Conservation (phyloP, 2,329 filamentous ascomycete genomes). For the Microsporum audouinii region DNA sequence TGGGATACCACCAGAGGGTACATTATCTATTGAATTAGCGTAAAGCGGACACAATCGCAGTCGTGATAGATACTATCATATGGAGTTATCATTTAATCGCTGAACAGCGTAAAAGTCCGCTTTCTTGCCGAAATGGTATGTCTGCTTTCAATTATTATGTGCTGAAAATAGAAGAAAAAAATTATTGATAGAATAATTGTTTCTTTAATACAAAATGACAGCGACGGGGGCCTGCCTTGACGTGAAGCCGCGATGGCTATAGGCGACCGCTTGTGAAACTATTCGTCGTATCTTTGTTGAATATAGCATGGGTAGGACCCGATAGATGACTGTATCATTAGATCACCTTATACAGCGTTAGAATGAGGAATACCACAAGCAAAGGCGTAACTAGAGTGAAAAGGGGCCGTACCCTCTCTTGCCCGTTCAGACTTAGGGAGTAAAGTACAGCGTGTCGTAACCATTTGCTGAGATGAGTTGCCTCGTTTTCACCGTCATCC, state of each 20-base stretch:
- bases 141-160: too few species aligned
- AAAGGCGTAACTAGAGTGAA: not conserved
- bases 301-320: not conserved
- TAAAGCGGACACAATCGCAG: too few species aligned
- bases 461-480: not conserved
- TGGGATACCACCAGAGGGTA: too few species aligned
- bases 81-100: too few species aligned
- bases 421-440: not conserved
- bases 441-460: too few species aligned
- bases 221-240: not conserved
- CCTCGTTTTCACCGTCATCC: not conserved
- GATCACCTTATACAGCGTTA: not conserved
- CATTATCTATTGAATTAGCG: too few species aligned
- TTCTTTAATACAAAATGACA: too few species aligned
- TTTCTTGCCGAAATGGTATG: too few species aligned
- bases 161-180: too few species aligned
- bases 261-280: not conserved
- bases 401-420: not conserved
- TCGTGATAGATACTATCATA: too few species aligned
- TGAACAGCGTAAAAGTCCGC: too few species aligned
- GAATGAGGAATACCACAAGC: not conserved
- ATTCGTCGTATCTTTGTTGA: not conserved
- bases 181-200: too few species aligned
- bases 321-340: not conserved
- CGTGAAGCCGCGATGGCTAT: not conserved